Conservation (phyloP, 73 alveolate species). For the Tetrahymena malaccensis region DNA sequence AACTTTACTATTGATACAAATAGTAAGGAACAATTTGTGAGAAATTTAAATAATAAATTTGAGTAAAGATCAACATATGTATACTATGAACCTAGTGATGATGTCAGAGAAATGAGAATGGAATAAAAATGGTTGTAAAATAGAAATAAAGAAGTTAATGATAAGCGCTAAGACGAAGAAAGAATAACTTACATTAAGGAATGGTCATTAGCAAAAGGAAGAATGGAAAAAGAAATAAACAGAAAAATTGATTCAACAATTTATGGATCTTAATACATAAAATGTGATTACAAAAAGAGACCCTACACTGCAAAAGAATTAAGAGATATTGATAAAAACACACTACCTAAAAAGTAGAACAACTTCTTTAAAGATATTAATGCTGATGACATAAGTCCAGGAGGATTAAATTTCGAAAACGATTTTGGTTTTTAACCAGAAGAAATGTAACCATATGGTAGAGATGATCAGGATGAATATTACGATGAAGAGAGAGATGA, state of each 20-base stretch:
- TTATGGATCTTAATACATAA: slow-evolving; percentile 22
- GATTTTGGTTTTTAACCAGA: not conserved
- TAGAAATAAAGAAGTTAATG: slow-evolving; percentile 21
- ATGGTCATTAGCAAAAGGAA: slow-evolving; percentile 24
- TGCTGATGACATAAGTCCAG: not conserved
- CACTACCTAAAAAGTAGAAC: not conserved
- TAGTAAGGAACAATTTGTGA: not conserved
- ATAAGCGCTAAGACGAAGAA: slow-evolving; percentile 21
- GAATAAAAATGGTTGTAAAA: slow-evolving; percentile 13
- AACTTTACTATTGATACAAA: not conserved
- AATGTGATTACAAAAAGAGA: slow-evolving; percentile 5
- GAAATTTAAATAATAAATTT: not conserved
- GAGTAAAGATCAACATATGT: slow-evolving; percentile 7
- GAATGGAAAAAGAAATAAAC: slow-evolving; percentile 30
- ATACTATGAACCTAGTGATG: slow-evolving; percentile 10
- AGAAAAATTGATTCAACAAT: slow-evolving; percentile 18
- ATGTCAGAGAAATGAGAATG: slow-evolving; percentile 13
- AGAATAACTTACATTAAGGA: slow-evolving; percentile 4
- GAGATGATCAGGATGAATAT: not conserved
- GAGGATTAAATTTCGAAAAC: not conserved
- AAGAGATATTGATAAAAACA: not conserved
- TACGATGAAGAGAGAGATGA: not conserved
- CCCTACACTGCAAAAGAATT: not conserved
- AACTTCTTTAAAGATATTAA: not conserved
- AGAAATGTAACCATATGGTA: not conserved